Base-by-base conservation (phyloP, 1,284 basidiomycete genomes). In the Ceratobasidium sp. region DNA sequence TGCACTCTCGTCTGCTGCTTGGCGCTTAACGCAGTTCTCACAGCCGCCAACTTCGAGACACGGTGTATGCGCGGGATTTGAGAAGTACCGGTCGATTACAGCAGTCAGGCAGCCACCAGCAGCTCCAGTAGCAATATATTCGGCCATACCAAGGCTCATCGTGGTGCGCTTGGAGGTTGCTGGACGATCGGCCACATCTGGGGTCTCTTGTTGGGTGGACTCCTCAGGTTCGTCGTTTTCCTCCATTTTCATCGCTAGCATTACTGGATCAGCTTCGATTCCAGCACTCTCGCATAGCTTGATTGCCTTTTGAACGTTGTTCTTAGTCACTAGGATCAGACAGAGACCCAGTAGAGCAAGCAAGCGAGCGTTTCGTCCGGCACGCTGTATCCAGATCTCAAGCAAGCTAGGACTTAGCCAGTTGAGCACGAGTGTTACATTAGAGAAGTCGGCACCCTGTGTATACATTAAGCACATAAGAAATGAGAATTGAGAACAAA, bases 141-240 rank as follows among this genome's bases (percentile, higher is more conserved):
- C 42, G n/a, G 64, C 64, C 64, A 67, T 67, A 42, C 26, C 64
- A 13, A 67, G 33, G 60, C 60, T 61, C 60, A 61, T 61, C 10
- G 15, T 23, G 5, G 60, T 39, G 20, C 60, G 60, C 33, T 40
- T 61, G 5, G 33, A 61, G 60, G 15, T 20, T 39, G 33, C 39
- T 18, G 39, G 39, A 5, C 39, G 28, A 39, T 40, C 60, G 15
- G 28, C 13, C 7, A 13, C 9, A 2, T 39, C 15, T 13, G 10
- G 39, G 10, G 61, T 40, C 18, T 64, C 61, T 23, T 64, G 13
- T 28, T 10, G 58, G 20, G 9, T 28, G 9, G 20, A 4, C 15
- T 64, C 61, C 23, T 68, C 51, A 3, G 5, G 15, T 44, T 58
- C 53, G 51, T 40, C 53, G 33, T 28, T 44, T 13, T 70, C 68